Evolutionary conservation across 1,284 basidiomycete genomes (phyloP), one percentile per base, ranked within the genome.

Genomic region (Trametes versicolor): DNA sequence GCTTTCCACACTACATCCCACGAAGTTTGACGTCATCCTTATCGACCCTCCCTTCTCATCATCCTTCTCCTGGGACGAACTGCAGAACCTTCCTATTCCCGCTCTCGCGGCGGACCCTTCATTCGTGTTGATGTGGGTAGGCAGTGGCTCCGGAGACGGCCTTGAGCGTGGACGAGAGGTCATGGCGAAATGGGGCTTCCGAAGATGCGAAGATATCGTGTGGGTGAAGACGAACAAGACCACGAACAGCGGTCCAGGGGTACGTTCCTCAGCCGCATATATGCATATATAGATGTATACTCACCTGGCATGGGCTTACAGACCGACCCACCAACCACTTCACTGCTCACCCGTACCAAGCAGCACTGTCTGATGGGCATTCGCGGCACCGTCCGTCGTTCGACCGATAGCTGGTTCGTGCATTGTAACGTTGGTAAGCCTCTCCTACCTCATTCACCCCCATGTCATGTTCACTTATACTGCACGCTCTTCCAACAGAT

Each of bases 351-450:
- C 9, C 86, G 94, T 41, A 96, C 96, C 57, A 96, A 97, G 75
- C 94, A 98, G 73, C 97, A 99, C 75, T 99, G 97, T 79, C 81
- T 99, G 50, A 98, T 99, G 87, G 98, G 98, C n/a, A 99, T 99
- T 71, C 89, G 95, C 39, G 97, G 97, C 1, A 99, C 97, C 0
- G 97, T 99, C 2, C 88, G 97, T 19, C 85, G 97, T 29, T 96
- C 94, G 23, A 96, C 93, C 1, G 97, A 99, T 76, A 91, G 89
- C 63, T 93, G 94, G 89, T 97, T 99, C 76, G 97, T 98, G 0
- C 97, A 99, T 78, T 99, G 97, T 78, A 99, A 99, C 77, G 92
- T 99, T 68, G 93, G 91, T 93, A 72, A 37, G 87, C 81, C 21
- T 45, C 41, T 17, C 52, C 39, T 39, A 25, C 36, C 17, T 32